Percentiles rank a stretch among this genome's conserved stretches.
Evolutionary conservation across 768 basidiomycete genomes (phyloP).

Genomic region (Xerocomellus amylosporus): DNA sequence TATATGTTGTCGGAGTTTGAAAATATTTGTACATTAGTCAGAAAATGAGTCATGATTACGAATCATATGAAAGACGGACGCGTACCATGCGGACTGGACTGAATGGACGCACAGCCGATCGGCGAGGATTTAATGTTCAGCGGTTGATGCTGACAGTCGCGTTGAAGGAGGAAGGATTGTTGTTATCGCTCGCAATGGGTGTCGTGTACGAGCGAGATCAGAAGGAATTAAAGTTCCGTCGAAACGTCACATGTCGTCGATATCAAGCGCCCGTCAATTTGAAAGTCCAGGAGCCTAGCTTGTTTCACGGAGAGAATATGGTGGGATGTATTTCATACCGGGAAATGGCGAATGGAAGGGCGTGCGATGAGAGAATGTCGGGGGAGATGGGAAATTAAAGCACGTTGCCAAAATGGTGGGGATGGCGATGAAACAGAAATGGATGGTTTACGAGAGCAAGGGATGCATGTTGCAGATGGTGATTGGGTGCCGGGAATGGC

Average conservation of each 20-base stretch:
- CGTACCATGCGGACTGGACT: background rate
- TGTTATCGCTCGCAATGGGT: background rate
- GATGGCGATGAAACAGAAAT: conserved; percentile 9
- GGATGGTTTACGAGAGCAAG: conserved; percentile 17
- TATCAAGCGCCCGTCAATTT: conserved; percentile 20
- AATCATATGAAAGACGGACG: background rate
- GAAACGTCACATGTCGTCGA: too few species aligned
- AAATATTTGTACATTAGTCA: conserved; percentile 5
- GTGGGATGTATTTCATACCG: background rate
- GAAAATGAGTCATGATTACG: background rate
- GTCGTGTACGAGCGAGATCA: background rate
- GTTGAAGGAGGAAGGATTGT: background rate
- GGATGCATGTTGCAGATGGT: conserved; percentile 24
- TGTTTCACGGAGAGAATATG: background rate
- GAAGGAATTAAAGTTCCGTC: conserved; percentile 21
- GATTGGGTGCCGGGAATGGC: conserved; percentile 26
- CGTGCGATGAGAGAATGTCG: background rate
- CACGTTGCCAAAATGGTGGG: conserved; percentile 14
- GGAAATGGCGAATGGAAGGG: background rate
- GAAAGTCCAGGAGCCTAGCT: conserved; percentile 19
- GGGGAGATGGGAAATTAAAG: conserved; percentile 11
- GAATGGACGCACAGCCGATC: background rate
- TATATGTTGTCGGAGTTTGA: conserved; percentile 19
- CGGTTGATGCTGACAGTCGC: background rate
- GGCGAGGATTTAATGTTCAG: too few species aligned